A percentile compares a stretch with the other conserved stretches of the same genome.
Evolutionary conservation across 1,284 basidiomycete species (phyloP).

Genomic region (Sporisorium iseilematis-ciliati): DNA sequence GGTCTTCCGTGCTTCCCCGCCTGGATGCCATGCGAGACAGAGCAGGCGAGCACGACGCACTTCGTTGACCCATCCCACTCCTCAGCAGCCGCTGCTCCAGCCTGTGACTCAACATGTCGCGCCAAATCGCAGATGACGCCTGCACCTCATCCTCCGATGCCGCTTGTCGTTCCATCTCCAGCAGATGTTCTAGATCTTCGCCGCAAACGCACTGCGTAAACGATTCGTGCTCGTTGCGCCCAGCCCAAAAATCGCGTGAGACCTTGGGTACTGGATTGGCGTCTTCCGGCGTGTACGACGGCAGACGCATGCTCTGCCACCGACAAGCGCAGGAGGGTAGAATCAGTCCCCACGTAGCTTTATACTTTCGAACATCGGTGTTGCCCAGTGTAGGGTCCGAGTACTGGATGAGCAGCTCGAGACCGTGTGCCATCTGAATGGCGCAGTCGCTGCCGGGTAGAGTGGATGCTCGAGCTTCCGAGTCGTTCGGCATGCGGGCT

Average conservation of each 20-base stretch:
- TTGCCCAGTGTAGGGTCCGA: constrained; percentile 28
- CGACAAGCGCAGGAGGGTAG: constrained; percentile 49
- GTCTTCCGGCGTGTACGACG: constrained; percentile 45
- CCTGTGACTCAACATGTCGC: constrained; percentile 44
- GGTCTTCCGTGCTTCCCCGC: constrained; percentile 25
- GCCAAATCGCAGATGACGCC: constrained; percentile 45
- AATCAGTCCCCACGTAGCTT: constrained; percentile 39
- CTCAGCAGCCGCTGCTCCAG: constrained; percentile 36
- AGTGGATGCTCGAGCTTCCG: constrained; percentile 44
- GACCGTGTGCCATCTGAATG: constrained; percentile 44
- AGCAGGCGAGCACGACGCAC: constrained; percentile 19
- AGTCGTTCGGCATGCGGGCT: constrained; percentile 44
- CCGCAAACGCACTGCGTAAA: constrained; percentile 54
- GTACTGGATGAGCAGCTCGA: constrained; percentile 49
- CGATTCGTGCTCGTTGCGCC: constrained; percentile 53
- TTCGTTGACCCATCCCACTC: constrained; percentile 10
- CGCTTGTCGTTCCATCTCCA: constrained; percentile 51
- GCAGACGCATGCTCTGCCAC: constrained; percentile 50
- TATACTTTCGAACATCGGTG: constrained; percentile 33
- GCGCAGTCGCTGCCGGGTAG: constrained; percentile 45
- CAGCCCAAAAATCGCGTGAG: constrained; percentile 49
- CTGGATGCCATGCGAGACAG: constrained; percentile 26
- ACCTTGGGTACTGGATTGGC: constrained; percentile 50
- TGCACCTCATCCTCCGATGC: constrained; percentile 37
- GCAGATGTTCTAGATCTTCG: constrained; percentile 40